Conservation (phyloP, 495 filamentous ascomycete genomes). For the Letharia columbiana region DNA sequence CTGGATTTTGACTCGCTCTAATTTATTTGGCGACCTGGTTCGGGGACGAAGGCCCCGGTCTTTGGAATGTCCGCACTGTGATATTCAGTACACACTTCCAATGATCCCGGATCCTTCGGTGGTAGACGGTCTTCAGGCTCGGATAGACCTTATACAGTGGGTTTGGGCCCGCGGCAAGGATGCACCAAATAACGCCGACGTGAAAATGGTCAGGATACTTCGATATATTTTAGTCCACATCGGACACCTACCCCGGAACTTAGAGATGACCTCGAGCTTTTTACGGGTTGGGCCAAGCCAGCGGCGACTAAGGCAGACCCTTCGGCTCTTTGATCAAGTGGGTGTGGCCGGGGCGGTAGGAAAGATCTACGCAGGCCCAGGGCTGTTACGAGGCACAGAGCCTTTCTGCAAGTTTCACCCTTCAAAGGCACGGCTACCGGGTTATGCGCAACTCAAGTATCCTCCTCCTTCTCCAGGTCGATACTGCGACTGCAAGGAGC, state of each 20-base stretch:
- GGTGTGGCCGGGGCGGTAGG: neutral
- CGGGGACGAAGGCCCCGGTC: neutral
- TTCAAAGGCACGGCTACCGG: neutral
- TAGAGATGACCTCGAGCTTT: neutral
- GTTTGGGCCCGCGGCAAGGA: neutral
- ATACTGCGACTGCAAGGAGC: neutral
- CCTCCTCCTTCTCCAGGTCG: neutral
- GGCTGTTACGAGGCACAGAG: neutral
- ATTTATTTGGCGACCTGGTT: neutral
- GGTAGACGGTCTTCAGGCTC: neutral
- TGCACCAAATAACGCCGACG: neutral
- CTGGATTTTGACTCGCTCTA: neutral
- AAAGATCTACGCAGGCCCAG: neutral
- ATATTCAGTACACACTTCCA: neutral
- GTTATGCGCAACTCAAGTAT: neutral
- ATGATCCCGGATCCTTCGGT: neutral
- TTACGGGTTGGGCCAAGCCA: neutral
- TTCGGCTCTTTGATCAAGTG: neutral
- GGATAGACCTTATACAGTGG: neutral
- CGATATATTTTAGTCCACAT: neutral
- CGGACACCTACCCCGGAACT: neutral
- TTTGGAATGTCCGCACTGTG: neutral
- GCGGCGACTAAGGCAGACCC: neutral
- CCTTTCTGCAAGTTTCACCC: neutral
- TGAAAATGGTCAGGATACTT: neutral